Evolutionary conservation across 345 rosid species (phyloP), one percentile per base, ranked within the genome.

Genomic region (Heritiera littoralis): DNA sequence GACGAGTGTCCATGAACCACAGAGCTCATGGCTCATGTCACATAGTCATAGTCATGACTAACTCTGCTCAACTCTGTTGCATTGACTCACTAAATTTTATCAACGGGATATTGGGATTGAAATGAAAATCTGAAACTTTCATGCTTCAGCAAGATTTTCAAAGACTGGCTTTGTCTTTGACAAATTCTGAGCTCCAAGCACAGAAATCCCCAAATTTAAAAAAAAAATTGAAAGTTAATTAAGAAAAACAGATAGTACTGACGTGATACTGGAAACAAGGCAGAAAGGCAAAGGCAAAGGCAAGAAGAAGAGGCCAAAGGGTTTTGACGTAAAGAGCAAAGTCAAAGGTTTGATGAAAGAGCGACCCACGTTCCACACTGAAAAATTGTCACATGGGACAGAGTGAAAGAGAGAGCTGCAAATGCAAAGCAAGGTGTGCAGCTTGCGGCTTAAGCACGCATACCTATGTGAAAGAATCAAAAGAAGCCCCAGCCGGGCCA

Each of bases 381-480:
- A 35, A 74, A 81, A 71, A 9, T 15, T 80, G 86, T 76, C 79
- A 71, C 46, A 52, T 0, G 28, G 72, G 32, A 9, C 17, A 40
- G 61, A 72, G 40, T 0, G 3, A 35, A n/a, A 81, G 63, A 48
- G 43, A 64, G 54, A 75, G 66, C 20, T 51, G 20, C 14, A 7
- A 9, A 43, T 2, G 38, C 38, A 35, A 35, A 35, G 38, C 38
- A 35, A 35, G 3, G 5, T 9, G 61, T 1, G 45, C 60, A 84
- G 38, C 38, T 35, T 0, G 87, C 78, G 18, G 77, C 69, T 56
- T 49, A 8, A 5, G 77, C 85, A 76, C 89, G 52, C 66, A 82
- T 86, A 84, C 87, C 89, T 80, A 82, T 84, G 89, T 73, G 51
- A 61, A 81, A 78, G 73, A 51, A 49, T 61, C 56, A 55, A 73